A percentile compares a stretch with the other conserved stretches of the same genome.
Conservation (phyloP, 768 basidiomycete species). For the Lentinula aciculospora region DNA sequence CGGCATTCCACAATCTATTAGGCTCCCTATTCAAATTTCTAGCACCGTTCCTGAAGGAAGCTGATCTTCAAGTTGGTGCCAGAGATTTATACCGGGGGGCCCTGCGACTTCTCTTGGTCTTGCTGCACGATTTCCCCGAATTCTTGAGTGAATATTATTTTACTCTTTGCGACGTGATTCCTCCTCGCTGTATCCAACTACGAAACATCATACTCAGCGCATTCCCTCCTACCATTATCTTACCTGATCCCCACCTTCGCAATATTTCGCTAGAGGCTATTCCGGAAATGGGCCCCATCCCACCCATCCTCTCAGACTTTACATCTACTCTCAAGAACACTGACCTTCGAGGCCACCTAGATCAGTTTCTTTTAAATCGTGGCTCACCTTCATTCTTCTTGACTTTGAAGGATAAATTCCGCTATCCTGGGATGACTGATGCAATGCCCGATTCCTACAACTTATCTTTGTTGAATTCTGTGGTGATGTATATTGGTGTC, state of each 20-base stretch:
- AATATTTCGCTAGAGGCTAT: constrained; percentile 69
- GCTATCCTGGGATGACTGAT: constrained; percentile 39
- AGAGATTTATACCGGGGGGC: constrained; percentile 88
- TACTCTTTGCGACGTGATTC: constrained; percentile 90
- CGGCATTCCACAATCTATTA: constrained; percentile 91
- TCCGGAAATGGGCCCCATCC: constrained; percentile 89
- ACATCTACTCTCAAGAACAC: constrained; percentile 73
- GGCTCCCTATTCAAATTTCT: constrained; percentile 95
- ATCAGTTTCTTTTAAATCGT: constrained; percentile 79
- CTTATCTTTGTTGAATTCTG: constrained; percentile 82
- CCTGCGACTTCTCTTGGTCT: constrained; percentile 84
- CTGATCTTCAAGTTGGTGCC: constrained; percentile 73
- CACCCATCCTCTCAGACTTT: constrained; percentile 89
- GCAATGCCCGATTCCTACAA: constrained; percentile 66
- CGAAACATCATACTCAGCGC: constrained; percentile 96
- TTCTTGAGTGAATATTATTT: constrained; percentile 97
- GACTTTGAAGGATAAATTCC: constrained; percentile 77
- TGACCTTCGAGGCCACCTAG: constrained; percentile 75
- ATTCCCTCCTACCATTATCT: constrained; percentile 74
- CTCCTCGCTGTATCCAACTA: constrained; percentile 88
- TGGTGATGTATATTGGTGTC: constrained; percentile 96
- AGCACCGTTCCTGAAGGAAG: constrained; percentile 81
- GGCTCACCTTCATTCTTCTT: constrained; percentile 66
- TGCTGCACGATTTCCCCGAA: constrained; percentile 98
- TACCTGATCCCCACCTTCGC: constrained; percentile 85